Percentiles rank a stretch among this genome's conserved stretches.
These are phyloP conservation scores for Cyphellophora attinorum DNA, from an alignment of 2,329 filamentous ascomycete species.

Conservation along the genomic window DNA sequence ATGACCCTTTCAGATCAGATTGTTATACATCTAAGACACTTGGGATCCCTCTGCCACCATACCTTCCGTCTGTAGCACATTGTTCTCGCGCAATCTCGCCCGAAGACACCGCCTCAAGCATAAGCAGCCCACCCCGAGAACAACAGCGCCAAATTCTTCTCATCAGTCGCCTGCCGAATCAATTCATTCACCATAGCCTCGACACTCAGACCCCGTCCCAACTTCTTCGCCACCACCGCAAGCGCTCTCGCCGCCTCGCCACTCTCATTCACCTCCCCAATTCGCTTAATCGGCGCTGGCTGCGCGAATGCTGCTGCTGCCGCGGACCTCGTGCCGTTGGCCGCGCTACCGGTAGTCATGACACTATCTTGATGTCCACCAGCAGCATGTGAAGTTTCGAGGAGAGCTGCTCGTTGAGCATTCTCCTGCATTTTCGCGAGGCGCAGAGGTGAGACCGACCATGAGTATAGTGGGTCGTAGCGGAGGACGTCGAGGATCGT, in stretches of 20 bases:
- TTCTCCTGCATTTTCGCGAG: constrained; percentile 57
- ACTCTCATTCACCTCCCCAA: constrained; percentile 43
- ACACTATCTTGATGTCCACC: too few species aligned
- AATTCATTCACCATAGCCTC: constrained; percentile 93
- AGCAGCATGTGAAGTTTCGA: too few species aligned
- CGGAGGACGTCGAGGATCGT: constrained; percentile 93
- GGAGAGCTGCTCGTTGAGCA: constrained; percentile 28
- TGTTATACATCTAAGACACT: too few species aligned
- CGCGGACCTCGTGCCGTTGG: constrained; percentile 14
- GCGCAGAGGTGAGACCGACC: constrained; percentile 70
- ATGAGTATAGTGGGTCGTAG: constrained; percentile 95
- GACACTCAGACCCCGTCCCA: constrained; percentile 87
- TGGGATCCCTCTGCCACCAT: too few species aligned
- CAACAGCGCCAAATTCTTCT: constrained; percentile 80
- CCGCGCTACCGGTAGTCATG: too few species aligned
- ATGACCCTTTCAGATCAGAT: too few species aligned
- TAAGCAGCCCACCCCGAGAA: constrained; percentile 60
- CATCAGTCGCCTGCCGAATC: constrained; percentile 91
- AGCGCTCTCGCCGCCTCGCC: constrained; percentile 86
- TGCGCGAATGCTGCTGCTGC: constrained; percentile 11
- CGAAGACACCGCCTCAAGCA: too few species aligned
- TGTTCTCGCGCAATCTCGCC: too few species aligned
- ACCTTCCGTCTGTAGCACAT: too few species aligned
- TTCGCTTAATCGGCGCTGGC: constrained; percentile 25
- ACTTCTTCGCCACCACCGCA: constrained; percentile 89